Conservation (phyloP, 2,329 filamentous ascomycete genomes). For the Diaporthe sp. region DNA sequence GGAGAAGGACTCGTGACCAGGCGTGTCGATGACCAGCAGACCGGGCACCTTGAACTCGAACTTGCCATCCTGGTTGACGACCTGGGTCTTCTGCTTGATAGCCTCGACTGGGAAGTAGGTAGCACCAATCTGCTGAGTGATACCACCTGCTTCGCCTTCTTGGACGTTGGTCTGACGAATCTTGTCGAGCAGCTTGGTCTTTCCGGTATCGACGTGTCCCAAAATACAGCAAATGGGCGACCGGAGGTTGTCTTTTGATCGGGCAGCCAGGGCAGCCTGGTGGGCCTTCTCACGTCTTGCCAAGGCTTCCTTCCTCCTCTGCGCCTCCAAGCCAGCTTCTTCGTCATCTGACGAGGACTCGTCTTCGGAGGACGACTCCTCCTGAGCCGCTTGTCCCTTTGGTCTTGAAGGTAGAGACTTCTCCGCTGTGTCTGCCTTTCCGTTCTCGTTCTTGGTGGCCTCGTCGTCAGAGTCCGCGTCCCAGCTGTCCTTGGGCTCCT, state of each 20-base stretch:
- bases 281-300: conserved; percentile 90
- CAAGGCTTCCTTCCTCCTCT: conserved; percentile 88
- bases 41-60: conserved; percentile 99
- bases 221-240: conserved; percentile 99
- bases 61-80: conserved; percentile 89
- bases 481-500: conserved; percentile 93
- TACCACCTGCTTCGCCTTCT: conserved; percentile 98
- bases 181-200: conserved; percentile 99
- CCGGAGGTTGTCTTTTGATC: conserved; percentile 93
- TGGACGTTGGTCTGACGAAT: conserved; percentile 98
- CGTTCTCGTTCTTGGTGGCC: conserved; percentile 55
- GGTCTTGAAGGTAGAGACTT: conserved; percentile 47
- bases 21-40: conserved; percentile 96
- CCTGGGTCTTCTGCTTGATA: conserved; percentile 89
- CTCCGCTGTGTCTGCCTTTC: conserved; percentile 53
- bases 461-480: conserved; percentile 87
- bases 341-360: conserved; percentile 76
- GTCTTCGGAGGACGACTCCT: conserved; percentile 70
- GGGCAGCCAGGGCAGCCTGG: conserved; percentile 89
- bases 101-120: conserved; percentile 98
- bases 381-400: conserved; percentile 48
- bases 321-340: conserved; percentile 72
- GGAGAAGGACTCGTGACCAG: conserved; percentile 99
- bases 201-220: conserved; percentile 99
- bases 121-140: conserved; percentile 99